These are phyloP conservation scores for Vitis hybrid DNA, from an alignment of 177 flowering plant species.

Conservation along the genomic window DNA sequence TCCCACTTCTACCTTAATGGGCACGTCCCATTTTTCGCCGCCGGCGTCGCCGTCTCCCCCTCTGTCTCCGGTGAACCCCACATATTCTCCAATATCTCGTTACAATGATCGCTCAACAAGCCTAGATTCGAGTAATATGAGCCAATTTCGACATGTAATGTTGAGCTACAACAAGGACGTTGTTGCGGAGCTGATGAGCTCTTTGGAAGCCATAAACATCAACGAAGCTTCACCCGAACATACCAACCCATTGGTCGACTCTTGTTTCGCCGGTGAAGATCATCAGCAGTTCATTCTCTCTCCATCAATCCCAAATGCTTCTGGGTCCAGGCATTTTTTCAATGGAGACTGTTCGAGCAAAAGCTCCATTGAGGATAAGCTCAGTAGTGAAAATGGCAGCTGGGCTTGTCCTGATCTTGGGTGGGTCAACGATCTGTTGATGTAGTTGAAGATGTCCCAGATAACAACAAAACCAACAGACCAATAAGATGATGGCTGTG, in stretches of 20 bases:
- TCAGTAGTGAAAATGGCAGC: conserved; percentile 4
- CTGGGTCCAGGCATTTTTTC: conserved; percentile 6
- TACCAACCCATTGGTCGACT: conserved; percentile 30
- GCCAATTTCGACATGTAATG: background rate
- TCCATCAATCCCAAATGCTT: conserved; percentile 23
- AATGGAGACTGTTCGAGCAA: conserved; percentile 8
- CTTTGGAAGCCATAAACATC: conserved; percentile 49
- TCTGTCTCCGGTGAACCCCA: conserved; percentile 24
- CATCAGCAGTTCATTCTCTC: conserved; percentile 37
- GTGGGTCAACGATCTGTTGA: conserved; percentile 81
- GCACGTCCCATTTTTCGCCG: conserved; percentile 39
- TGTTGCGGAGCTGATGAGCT: conserved; percentile 45
- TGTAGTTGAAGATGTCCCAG: conserved; percentile 23
- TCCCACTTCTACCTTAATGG: conserved; percentile 64
- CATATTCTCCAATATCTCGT: conserved; percentile 16
- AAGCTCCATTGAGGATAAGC: background rate
- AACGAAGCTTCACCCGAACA: conserved; percentile 5
- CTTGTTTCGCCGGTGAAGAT: conserved; percentile 20
- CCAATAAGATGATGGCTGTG: background rate
- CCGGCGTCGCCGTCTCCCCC: conserved; percentile 40
- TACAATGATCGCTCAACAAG: conserved; percentile 9
- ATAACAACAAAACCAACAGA: too few relatives aligned
- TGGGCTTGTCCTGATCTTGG: conserved; percentile 56
- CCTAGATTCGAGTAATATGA: background rate
- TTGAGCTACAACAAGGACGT: conserved; percentile 32